Evolutionary conservation across 441 rosid genomes (phyloP).

Genomic region (Eutrema salsugineum): DNA sequence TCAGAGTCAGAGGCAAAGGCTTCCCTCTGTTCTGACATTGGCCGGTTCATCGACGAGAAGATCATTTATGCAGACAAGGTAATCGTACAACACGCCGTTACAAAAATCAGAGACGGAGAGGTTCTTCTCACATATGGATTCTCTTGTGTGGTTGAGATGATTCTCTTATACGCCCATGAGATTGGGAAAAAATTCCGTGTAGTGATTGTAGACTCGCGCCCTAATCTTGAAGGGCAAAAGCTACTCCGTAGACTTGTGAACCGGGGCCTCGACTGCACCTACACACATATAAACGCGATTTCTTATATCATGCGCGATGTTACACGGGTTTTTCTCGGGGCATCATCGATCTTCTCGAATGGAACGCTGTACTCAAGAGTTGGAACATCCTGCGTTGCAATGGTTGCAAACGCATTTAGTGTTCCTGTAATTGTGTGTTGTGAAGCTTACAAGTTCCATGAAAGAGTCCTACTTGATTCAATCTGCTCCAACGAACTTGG

Average conservation of each 20-base stretch:
- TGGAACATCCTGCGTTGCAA: constrained; percentile 63
- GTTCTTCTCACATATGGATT: constrained; percentile 66
- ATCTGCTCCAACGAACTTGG: constrained; percentile 73
- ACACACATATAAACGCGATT: constrained; percentile 63
- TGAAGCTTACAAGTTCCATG: constrained; percentile 76
- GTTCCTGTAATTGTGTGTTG: constrained; percentile 69
- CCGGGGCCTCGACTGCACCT: constrained; percentile 54
- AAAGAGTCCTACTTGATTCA: constrained; percentile 69
- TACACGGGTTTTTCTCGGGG: constrained; percentile 57
- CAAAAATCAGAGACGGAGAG: constrained; percentile 70
- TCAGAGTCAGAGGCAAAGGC: constrained; percentile 61
- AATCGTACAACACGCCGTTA: constrained; percentile 53
- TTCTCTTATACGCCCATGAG: constrained; percentile 53
- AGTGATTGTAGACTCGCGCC: constrained; percentile 61
- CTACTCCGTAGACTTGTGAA: constrained; percentile 53
- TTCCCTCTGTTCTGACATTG: constrained; percentile 50
- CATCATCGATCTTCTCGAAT: constrained; percentile 61
- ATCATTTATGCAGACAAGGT: constrained; percentile 66
- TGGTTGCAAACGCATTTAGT: constrained; percentile 62
- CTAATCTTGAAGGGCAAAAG: constrained; percentile 58
- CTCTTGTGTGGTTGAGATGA: constrained; percentile 72
- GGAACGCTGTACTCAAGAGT: constrained; percentile 64
- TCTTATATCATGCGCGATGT: constrained; percentile 63
- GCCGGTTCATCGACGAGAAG: constrained; percentile 61
- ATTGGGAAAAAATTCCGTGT: constrained; percentile 56